These are phyloP conservation scores for Beta macrorhiza DNA, from an alignment of 179 eudicot species.

Conservation along the genomic window DNA sequence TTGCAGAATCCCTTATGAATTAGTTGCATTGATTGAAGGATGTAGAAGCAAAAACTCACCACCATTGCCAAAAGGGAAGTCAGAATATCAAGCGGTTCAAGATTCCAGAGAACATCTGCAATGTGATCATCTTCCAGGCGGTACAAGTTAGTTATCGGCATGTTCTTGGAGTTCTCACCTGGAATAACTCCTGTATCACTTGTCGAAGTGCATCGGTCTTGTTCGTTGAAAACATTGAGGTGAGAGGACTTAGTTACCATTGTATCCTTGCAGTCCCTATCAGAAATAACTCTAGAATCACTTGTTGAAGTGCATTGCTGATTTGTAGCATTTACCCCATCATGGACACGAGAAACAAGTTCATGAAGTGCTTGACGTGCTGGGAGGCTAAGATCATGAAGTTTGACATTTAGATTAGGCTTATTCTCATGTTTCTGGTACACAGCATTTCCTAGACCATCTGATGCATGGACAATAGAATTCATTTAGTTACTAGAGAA, in stretches of 20 bases:
- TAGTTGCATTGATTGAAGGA: not conserved
- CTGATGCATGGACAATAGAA: conserved; percentile 34
- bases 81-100: conserved; percentile 58
- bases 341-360: conserved; percentile 73
- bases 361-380: conserved; percentile 58
- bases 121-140: conserved; percentile 66
- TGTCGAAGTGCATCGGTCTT: conserved; percentile 31
- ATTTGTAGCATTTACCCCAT: conserved; percentile 41
- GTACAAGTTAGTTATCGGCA: conserved; percentile 29
- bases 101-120: conserved; percentile 68
- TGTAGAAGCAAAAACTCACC: conserved; percentile 46
- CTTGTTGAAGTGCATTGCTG: conserved; percentile 34
- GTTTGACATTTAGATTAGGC: conserved; percentile 35
- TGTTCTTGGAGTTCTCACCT: conserved; percentile 29
- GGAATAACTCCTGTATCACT: conserved; percentile 37
- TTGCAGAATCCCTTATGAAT: conserved; percentile 9
- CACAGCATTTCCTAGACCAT: conserved; percentile 11
- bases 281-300: conserved; percentile 33
- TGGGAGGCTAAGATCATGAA: conserved; percentile 59
- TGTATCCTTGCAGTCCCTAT: conserved; percentile 23
- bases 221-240: conserved; percentile 36
- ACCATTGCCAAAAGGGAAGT: conserved; percentile 64
- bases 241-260: conserved; percentile 14
- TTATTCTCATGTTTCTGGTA: conserved; percentile 31
- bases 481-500: not conserved